Evolutionary conservation across 2,329 filamentous ascomycete species (phyloP), one percentile per base, ranked within the genome.

Genomic region (Diaporthe nobilis): DNA sequence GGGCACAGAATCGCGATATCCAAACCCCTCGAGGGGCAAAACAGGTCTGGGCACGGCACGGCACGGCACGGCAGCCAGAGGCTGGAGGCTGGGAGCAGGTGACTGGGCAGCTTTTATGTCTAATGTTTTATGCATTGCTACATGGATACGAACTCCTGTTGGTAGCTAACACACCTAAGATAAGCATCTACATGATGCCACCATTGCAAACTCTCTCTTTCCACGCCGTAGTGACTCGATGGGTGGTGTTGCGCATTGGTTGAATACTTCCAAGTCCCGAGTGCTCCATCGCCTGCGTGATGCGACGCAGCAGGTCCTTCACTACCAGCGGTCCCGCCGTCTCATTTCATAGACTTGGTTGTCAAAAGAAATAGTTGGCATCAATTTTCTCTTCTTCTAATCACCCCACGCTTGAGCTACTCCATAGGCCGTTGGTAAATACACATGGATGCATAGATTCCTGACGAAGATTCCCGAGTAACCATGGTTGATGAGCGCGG

Each of bases 121-220:
- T 77, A 77, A 77, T 77, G 75, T 77, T 67, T 76, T 71, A 70
- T 75, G 73, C 75, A 77, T 77, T 47, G 63, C 70, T 77, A 75
- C 71, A 63, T 58, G 73, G 75, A 57, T 61, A 75, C 58, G 25
- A 49, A 47, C 22, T 58, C 55, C 61, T 47, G 49, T 77, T 73
- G 61, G 57, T 77, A 75, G 75, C 71, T 65, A 65, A 49, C 63
- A 65, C 73, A 71, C 70, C 72, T 71, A 51, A 67, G 25, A 73
- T 44, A 47, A 63, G 31, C 44, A 49, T 75, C 61, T 58, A 71
- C 42, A 49, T 37, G n/a, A 31, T 70, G 47, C 28, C 6, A 53
- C 28, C 2, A 12, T 25, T 12, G 15, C 63, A 37, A 31, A 47
- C 5, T 2, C 20, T 37, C 63, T 25, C 47, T 37, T 31, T 31